Percentiles rank a stretch among this genome's conserved stretches.
Evolutionary conservation across 176 grass and related monocot genomes (phyloP).

Genomic region (Ananas comosus): DNA sequence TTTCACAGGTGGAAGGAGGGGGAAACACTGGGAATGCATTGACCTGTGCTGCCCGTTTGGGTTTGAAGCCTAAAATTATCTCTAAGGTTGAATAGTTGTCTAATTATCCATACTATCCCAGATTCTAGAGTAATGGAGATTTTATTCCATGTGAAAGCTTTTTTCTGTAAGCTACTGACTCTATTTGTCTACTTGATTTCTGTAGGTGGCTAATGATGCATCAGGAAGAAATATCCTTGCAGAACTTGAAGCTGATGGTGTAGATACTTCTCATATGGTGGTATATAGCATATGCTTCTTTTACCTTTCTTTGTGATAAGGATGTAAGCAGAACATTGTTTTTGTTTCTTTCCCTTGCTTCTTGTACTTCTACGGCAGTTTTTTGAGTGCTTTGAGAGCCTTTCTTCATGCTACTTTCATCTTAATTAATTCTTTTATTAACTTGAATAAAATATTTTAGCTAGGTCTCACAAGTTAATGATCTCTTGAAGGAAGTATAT

Average conservation of each 20-base stretch:
- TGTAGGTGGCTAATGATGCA: slow-evolving; percentile 55
- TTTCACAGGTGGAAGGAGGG: slow-evolving; percentile 52
- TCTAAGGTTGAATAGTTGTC: slow-evolving; percentile 46
- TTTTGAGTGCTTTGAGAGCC: too few relatives aligned
- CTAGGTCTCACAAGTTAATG: background rate
- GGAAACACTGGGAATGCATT: slow-evolving; percentile 91
- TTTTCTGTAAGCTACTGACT: background rate
- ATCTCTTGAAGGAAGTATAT: background rate
- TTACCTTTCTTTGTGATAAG: background rate
- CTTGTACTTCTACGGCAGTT: too few relatives aligned
- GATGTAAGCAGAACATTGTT: background rate
- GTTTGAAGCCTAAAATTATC: slow-evolving; percentile 53
- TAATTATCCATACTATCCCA: background rate
- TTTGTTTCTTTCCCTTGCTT: background rate
- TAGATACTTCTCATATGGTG: slow-evolving; percentile 67
- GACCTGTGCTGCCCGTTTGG: slow-evolving; percentile 62
- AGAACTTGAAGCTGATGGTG: slow-evolving; percentile 64
- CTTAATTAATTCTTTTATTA: too few relatives aligned
- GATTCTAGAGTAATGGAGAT: background rate
- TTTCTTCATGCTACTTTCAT: too few relatives aligned
- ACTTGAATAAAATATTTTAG: background rate
- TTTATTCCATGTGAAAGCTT: background rate
- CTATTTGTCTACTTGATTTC: background rate
- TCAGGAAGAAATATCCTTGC: slow-evolving; percentile 49
- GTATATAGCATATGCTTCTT: slow-evolving; percentile 23